These are phyloP conservation scores for Aspergillus ustus DNA, from an alignment of 2,329 filamentous ascomycete genomes.

Conservation along the genomic window DNA sequence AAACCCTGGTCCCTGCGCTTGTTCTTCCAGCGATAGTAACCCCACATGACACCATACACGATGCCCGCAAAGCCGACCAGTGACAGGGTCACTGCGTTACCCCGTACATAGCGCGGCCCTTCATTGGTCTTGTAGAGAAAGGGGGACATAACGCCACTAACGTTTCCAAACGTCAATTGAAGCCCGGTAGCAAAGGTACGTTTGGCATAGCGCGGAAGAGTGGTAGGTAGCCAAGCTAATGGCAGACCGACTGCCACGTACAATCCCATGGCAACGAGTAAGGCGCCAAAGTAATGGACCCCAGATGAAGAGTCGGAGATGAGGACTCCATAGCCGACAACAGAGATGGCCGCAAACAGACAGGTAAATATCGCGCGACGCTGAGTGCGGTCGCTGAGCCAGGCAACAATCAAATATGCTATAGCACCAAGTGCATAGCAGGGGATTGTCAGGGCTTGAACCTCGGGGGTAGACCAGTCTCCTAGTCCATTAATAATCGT, in stretches of 20 bases:
- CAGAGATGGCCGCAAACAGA: constrained; percentile 64
- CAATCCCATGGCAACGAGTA: constrained; percentile 74
- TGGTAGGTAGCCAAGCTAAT: constrained; percentile 65
- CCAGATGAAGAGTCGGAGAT: constrained; percentile 64
- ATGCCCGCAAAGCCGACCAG: constrained; percentile 61
- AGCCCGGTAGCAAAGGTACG: constrained; percentile 72
- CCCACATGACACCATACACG: constrained; percentile 61
- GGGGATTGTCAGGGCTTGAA: constrained; percentile 78
- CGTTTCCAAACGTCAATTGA: constrained; percentile 73
- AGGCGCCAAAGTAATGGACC: constrained; percentile 76
- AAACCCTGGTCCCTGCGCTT: constrained; percentile 41
- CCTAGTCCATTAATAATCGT: constrained; percentile 76
- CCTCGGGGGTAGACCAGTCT: constrained; percentile 64
- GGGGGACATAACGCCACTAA: constrained; percentile 72
- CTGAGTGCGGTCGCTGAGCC: constrained; percentile 70
- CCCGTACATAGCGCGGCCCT: constrained; percentile 62
- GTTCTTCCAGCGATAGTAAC: constrained; percentile 58
- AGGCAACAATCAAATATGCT: constrained; percentile 69
- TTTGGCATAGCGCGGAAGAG: constrained; percentile 76
- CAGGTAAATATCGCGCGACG: constrained; percentile 68
- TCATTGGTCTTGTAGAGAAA: constrained; percentile 58
- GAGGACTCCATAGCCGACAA: constrained; percentile 71
- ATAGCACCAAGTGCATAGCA: constrained; percentile 75
- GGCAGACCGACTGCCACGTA: constrained; percentile 65
- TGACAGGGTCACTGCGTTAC: constrained; percentile 65